These are phyloP conservation scores for Microcyclospora tardicrescens DNA, from an alignment of 2,329 filamentous ascomycete species.

Conservation along the genomic window DNA sequence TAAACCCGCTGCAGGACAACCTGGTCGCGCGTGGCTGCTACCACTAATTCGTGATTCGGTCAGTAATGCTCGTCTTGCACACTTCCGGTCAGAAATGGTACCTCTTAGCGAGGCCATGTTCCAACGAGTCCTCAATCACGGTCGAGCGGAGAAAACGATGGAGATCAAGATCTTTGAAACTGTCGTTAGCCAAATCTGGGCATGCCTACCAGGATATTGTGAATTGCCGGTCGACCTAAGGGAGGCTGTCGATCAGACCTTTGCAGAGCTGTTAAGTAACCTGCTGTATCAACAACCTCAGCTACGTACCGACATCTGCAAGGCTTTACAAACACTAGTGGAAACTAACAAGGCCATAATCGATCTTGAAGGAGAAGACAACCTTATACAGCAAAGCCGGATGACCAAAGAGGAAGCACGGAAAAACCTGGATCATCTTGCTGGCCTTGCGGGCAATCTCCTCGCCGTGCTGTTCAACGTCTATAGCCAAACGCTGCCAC, in stretches of 20 bases:
- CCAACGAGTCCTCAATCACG: conserved; percentile 74
- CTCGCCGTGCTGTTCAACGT: conserved; percentile 98
- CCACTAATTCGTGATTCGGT: conserved; percentile 82
- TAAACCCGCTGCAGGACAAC: conserved; percentile 61
- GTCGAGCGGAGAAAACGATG: conserved; percentile 74
- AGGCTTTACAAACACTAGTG: conserved; percentile 70
- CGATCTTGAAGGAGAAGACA: conserved; percentile 53
- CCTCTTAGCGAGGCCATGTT: conserved; percentile 84
- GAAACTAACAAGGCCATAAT: conserved; percentile 82
- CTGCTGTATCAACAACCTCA: conserved; percentile 86
- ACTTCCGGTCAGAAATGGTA: conserved; percentile 78
- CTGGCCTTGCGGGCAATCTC: conserved; percentile 70
- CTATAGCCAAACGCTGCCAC: conserved; percentile 88
- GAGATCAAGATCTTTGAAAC: conserved; percentile 98
- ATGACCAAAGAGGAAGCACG: conserved; percentile 62
- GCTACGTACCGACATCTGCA: conserved; percentile 75
- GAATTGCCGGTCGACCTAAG: conserved; percentile 66
- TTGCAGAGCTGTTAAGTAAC: conserved; percentile 84
- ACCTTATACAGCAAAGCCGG: conserved; percentile 64
- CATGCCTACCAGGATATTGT: conserved; percentile 84
- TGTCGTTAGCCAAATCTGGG: conserved; percentile 90
- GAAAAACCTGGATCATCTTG: conserved; percentile 71
- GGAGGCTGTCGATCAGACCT: conserved; percentile 63
- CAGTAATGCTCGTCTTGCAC: conserved; percentile 71
- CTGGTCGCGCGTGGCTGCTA: conserved; percentile 86